Evolutionary conservation across 163 green algal genomes (phyloP).

Genomic region (Scenedesmus sp.): DNA sequence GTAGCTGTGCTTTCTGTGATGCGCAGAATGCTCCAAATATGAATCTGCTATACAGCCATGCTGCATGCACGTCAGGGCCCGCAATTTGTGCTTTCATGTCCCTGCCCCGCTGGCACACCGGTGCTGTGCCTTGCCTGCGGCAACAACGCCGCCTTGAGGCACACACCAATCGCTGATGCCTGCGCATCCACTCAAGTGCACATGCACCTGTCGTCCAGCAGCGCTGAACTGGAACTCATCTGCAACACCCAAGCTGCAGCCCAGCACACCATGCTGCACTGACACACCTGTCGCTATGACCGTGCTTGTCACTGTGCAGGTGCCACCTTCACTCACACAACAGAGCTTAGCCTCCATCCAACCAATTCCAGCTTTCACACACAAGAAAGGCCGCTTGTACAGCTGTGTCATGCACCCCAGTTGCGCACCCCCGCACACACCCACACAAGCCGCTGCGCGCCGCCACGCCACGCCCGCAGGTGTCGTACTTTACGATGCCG

Average conservation of each 20-base stretch:
- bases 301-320: too few relatives aligned
- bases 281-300: too few relatives aligned
- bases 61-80: not conserved
- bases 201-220: not conserved
- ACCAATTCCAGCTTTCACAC: too few relatives aligned
- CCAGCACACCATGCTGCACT: not conserved
- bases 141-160: too few relatives aligned
- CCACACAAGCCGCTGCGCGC: not conserved
- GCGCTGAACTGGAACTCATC: too few relatives aligned
- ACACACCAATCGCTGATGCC: slow-evolving; percentile 84
- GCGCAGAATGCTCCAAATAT: not conserved
- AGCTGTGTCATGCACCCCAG: too few relatives aligned
- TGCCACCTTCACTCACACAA: too few relatives aligned
- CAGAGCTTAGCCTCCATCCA: too few relatives aligned
- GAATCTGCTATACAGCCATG: not conserved
- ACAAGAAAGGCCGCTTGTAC: too few relatives aligned
- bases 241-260: not conserved
- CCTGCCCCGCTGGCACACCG: not conserved
- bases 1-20: not conserved
- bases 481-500: slow-evolving; percentile 91
- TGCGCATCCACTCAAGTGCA: not conserved
- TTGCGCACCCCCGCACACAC: too few relatives aligned
- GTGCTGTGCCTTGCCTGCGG: not conserved
- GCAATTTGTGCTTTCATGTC: not conserved
- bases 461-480: slow-evolving; percentile 53